Conservation (phyloP, 306 rosid genomes). For the Trichosanthes truncata region DNA sequence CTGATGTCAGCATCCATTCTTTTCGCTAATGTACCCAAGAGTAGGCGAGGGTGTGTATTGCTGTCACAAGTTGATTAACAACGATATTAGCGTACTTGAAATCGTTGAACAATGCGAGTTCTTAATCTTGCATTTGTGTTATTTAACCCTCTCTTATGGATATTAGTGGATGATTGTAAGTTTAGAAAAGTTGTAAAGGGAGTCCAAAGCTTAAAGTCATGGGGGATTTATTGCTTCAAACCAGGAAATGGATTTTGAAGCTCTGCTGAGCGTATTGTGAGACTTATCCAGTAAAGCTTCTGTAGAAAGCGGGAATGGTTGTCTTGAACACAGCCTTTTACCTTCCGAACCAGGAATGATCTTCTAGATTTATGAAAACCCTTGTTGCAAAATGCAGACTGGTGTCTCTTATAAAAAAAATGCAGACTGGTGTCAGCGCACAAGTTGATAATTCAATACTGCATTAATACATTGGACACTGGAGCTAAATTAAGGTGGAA, state of each 20-base stretch:
- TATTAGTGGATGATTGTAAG: not conserved
- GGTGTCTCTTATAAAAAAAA: not conserved
- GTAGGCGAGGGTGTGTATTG: not conserved
- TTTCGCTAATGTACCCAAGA: not conserved
- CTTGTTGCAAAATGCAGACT: not conserved
- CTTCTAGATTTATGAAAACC: not conserved
- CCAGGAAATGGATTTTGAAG: conserved; percentile 3
- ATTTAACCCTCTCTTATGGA: not conserved
- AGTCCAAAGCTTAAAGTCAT: not conserved
- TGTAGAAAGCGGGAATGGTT: not conserved
- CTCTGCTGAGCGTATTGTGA: not conserved
- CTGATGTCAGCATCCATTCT: not conserved
- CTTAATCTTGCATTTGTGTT: not conserved
- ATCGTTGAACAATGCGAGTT: not conserved
- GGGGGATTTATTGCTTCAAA: not conserved
- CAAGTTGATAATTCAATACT: not conserved
- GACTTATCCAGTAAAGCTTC: not conserved
- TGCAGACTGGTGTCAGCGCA: not conserved
- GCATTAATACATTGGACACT: not conserved
- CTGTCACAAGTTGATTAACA: not conserved
- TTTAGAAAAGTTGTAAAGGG: not conserved
- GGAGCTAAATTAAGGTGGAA: not conserved
- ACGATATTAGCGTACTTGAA: not conserved
- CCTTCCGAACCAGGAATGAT: not conserved
- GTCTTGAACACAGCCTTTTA: not conserved